phyloP scores from a whole-genome alignment of 352 stramenopile genomes.

The Peronospora belbahrii region DNA sequence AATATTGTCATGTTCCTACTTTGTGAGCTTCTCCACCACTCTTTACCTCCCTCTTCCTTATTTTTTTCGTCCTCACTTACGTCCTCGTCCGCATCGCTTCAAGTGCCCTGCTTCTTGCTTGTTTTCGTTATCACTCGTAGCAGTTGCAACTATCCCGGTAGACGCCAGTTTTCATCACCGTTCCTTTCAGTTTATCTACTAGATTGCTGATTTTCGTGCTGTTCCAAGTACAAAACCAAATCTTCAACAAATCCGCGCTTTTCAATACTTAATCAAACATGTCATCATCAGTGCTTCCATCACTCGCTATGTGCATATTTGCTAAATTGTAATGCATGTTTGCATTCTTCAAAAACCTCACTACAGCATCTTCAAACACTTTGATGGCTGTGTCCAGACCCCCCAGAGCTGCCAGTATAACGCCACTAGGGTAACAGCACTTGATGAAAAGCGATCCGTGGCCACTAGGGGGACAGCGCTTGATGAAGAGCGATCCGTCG shows the following conservation, averaged over 20 bases:
- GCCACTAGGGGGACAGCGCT: no score
- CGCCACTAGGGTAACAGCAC: no score
- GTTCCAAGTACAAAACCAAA: conserved; percentile 32
- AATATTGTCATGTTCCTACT: no score
- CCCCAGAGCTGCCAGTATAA: conserved; percentile 44
- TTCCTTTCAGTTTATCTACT: conserved; percentile 21
- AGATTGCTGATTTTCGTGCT: conserved; percentile 20
- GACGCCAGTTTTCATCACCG: conserved; percentile 6
- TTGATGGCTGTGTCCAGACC: conserved; percentile 39
- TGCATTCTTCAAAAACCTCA: conserved; percentile 29
- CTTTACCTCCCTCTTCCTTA: conserved; percentile 4
- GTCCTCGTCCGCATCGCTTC: not conserved
- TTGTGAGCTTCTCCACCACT: no score
- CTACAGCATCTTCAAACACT: conserved; percentile 19
- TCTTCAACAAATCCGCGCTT: conserved; percentile 46
- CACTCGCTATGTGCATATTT: conserved; percentile 52
- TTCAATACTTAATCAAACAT: conserved; percentile 24
- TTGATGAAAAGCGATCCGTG: no score
- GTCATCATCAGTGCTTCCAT: conserved; percentile 9
- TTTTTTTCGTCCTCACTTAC: conserved; percentile 5
- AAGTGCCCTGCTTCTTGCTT: conserved; percentile 1
- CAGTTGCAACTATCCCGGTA: not conserved
- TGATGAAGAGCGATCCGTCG: no score
- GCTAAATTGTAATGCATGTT: no score
- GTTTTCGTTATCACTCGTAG: conserved; percentile 2